These are phyloP conservation scores for Avena insularis DNA, from an alignment of 176 grass and related monocot species.

Conservation along the genomic window DNA sequence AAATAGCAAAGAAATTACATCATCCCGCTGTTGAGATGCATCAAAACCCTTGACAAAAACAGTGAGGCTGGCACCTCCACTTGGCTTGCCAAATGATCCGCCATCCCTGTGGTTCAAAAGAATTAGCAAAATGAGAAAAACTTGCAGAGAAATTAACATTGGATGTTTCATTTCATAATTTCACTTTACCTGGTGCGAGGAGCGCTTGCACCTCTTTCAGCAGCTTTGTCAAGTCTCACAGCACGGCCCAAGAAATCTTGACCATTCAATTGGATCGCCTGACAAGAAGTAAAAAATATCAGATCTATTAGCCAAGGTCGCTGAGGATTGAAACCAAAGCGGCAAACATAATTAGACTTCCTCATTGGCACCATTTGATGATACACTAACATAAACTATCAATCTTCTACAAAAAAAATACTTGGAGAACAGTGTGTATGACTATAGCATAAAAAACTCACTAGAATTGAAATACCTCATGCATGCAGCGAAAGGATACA, in stretches of 20 bases:
- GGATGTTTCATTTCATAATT: neutral
- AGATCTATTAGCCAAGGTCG: neutral
- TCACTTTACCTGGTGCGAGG: constrained; percentile 64
- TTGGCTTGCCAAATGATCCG: constrained; percentile 65
- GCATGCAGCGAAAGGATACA: neutral
- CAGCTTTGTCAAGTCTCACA: constrained; percentile 73
- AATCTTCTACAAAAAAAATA: neutral
- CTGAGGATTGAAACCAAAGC: neutral
- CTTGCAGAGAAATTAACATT: neutral
- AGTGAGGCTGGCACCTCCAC: constrained; percentile 51
- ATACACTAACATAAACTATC: too few relatives aligned
- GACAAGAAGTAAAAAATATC: neutral
- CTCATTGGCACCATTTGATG: neutral
- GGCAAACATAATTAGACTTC: neutral
- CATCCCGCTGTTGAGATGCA: constrained; percentile 51
- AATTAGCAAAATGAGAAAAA: neutral
- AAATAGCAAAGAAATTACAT: constrained; percentile 52
- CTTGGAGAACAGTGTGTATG: neutral
- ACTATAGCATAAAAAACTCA: neutral
- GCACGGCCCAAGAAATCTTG: constrained; percentile 60
- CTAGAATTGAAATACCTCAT: neutral
- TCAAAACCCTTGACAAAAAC: constrained; percentile 85
- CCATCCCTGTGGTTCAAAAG: constrained; percentile 49
- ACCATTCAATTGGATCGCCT: constrained; percentile 61
- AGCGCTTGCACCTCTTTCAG: constrained; percentile 57